phyloP scores from a whole-genome alignment of 192 early-diverging fungal genomes.

The Gigaspora rosea region DNA sequence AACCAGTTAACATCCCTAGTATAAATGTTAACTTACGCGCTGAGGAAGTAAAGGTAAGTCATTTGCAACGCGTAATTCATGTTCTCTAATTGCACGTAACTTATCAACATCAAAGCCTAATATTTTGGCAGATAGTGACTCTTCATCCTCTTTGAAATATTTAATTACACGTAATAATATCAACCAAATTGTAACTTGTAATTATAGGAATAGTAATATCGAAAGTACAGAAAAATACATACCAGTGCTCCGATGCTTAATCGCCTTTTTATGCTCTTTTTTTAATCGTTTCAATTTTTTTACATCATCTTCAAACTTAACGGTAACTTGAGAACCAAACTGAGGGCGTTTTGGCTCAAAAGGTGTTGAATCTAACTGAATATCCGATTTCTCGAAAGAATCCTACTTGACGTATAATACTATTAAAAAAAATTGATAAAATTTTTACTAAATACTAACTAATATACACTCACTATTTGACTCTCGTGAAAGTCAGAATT shows the following conservation, averaged over 20 bases:
- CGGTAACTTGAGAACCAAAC: slow-evolving; percentile 66
- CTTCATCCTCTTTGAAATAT: slow-evolving; percentile 47
- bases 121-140: slow-evolving; percentile 55
- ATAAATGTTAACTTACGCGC: slow-evolving; percentile 25
- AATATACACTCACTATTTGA: background rate
- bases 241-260: slow-evolving; percentile 14
- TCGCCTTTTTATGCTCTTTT: slow-evolving; percentile 68
- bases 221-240: background rate
- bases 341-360: slow-evolving; percentile 36
- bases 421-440: background rate
- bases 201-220: background rate
- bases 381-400: background rate
- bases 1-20: too few species aligned
- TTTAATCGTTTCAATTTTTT: slow-evolving; percentile 56
- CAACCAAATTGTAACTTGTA: background rate
- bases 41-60: slow-evolving; percentile 37
- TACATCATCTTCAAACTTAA: slow-evolving; percentile 64
- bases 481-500: slow-evolving; percentile 29
- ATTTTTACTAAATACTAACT: background rate
- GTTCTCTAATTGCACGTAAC: slow-evolving; percentile 61
- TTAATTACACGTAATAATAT: background rate
- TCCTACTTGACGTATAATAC: slow-evolving; percentile 15
- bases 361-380: background rate
- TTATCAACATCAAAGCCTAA: slow-evolving; percentile 69
- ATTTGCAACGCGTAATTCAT: slow-evolving; percentile 55